Conservation (phyloP, 306 rosid species). For the Luffa aegyptiaca region DNA sequence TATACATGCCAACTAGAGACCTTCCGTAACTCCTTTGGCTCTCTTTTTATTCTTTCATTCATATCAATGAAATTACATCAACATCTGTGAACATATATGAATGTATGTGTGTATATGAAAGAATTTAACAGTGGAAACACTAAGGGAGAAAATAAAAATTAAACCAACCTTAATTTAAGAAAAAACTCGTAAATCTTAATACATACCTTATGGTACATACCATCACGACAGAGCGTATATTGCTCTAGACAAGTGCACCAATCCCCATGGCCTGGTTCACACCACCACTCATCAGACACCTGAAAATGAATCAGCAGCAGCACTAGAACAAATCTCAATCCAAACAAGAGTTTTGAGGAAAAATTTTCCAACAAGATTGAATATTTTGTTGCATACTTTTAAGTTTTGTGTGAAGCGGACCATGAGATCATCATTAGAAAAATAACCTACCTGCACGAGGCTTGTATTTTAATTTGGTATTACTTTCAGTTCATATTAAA, state of each 20-base stretch:
- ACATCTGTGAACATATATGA: not conserved
- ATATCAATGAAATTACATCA: not conserved
- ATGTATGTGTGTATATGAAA: not conserved
- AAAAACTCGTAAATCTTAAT: not conserved
- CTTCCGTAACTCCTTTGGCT: not conserved
- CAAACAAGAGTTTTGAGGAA: not conserved
- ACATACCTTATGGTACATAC: constrained; percentile 93
- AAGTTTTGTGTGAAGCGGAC: not conserved
- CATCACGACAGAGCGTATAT: constrained; percentile 80
- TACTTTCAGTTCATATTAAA: not conserved
- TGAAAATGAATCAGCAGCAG: constrained; percentile 19
- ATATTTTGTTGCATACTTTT: not conserved
- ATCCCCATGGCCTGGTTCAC: constrained; percentile 98
- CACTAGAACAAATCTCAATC: not conserved
- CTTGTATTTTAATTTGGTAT: not conserved
- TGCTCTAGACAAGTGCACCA: constrained; percentile 88
- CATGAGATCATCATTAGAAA: not conserved
- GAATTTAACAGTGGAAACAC: not conserved
- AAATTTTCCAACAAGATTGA: not conserved
- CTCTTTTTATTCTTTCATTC: not conserved
- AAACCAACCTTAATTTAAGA: not conserved
- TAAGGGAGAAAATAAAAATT: not conserved
- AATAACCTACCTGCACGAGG: not conserved
- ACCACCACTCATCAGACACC: constrained; percentile 98
- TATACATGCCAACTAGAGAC: not conserved